Conservation (phyloP, 1,139 yeast genomes). For the Debaryomycetaceae sp. region DNA sequence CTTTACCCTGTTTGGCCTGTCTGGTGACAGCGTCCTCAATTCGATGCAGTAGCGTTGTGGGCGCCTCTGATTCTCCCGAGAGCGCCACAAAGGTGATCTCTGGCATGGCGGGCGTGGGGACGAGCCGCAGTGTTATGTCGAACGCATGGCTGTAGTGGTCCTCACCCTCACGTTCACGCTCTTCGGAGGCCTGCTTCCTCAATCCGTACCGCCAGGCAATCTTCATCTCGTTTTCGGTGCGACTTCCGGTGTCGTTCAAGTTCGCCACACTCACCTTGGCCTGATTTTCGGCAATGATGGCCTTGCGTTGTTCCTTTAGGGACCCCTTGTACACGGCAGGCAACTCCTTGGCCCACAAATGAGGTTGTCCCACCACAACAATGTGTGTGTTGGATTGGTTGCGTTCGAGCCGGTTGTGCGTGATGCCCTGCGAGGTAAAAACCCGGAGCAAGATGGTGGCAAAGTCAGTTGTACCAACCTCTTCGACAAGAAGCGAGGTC, state of each 20-base stretch:
- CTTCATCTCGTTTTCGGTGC: constrained; percentile 49
- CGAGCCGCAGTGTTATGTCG: constrained; percentile 66
- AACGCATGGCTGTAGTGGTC: constrained; percentile 64
- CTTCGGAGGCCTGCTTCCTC: constrained; percentile 29
- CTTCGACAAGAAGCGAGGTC: constrained; percentile 65
- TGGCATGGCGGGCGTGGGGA: constrained; percentile 60
- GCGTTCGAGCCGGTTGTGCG: constrained; percentile 54
- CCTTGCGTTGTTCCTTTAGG: constrained; percentile 60
- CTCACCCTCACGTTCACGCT: constrained; percentile 12
- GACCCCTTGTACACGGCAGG: constrained; percentile 81
- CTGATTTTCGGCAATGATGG: constrained; percentile 53
- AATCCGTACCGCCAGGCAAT: constrained; percentile 88
- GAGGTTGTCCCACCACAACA: constrained; percentile 60
- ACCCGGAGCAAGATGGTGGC: constrained; percentile 66
- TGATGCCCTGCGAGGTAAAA: constrained; percentile 75
- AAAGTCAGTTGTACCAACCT: constrained; percentile 87
- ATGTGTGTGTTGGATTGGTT: constrained; percentile 49
- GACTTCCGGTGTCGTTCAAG: constrained; percentile 30
- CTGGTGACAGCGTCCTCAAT: constrained; percentile 38
- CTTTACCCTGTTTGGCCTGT: constrained; percentile 27
- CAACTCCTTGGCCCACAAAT: constrained; percentile 63
- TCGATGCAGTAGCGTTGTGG: constrained; percentile 27
- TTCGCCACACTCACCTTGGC: constrained; percentile 67
- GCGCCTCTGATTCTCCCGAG: no score
- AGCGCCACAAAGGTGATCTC: constrained; percentile 59